Conservation (phyloP, 768 basidiomycete genomes). For the Leccinellum albellum region DNA sequence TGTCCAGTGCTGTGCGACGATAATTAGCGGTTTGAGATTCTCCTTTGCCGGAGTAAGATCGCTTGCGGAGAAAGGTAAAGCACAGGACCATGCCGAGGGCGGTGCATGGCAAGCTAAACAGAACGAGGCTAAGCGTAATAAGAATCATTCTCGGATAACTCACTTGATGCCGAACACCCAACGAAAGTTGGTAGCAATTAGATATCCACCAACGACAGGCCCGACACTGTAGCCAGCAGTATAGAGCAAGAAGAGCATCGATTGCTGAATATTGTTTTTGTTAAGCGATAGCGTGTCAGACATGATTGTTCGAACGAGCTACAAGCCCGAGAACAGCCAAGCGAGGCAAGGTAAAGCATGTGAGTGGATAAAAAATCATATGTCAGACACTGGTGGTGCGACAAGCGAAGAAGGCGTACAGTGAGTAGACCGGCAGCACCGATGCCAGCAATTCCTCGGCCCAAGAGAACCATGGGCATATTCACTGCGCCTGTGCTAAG, state of each 20-base stretch:
- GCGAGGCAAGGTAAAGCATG: background rate
- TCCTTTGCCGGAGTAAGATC: slow-evolving; percentile 6
- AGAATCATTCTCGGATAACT: slow-evolving; percentile 7
- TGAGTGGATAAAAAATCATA: background rate
- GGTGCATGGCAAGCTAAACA: slow-evolving; percentile 37
- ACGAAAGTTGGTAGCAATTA: slow-evolving; percentile 40
- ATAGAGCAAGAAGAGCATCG: slow-evolving; percentile 42
- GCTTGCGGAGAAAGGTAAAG: slow-evolving; percentile 40
- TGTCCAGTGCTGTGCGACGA: background rate
- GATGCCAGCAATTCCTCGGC: slow-evolving; percentile 47
- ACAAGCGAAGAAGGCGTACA: slow-evolving; percentile 9
- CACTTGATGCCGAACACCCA: slow-evolving; percentile 59
- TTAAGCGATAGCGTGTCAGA: slow-evolving; percentile 42
- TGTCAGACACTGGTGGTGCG: background rate
- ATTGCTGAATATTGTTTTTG: slow-evolving; percentile 40
- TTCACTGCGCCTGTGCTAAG: slow-evolving; percentile 45
- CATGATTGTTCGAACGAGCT: slow-evolving; percentile 42
- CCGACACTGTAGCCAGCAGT: slow-evolving; percentile 40
- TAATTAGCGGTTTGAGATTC: slow-evolving; percentile 1
- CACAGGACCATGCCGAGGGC: slow-evolving; percentile 36
- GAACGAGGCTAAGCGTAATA: background rate
- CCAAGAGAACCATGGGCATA: slow-evolving; percentile 44
- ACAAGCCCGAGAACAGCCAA: background rate
- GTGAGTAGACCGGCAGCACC: slow-evolving; percentile 45
- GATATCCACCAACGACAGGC: slow-evolving; percentile 41